These are phyloP conservation scores for Colletotrichum sp. DNA, from an alignment of 2,329 filamentous ascomycete genomes.

Conservation along the genomic window DNA sequence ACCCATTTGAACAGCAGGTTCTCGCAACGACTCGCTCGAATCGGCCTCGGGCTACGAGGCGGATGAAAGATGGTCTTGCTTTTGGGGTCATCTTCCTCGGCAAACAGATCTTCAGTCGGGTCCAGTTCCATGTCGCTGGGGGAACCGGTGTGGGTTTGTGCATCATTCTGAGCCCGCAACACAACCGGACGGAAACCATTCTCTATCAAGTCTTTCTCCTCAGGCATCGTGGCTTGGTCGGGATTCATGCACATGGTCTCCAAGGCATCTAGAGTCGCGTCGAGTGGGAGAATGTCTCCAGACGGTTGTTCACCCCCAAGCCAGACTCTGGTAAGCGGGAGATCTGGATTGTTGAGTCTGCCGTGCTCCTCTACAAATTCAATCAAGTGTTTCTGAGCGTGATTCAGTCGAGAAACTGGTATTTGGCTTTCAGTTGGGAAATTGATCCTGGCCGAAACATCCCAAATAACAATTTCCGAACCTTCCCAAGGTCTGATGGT, in stretches of 20 bases:
- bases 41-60: constrained; percentile 34
- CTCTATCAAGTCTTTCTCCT: constrained; percentile 26
- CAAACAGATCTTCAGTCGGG: background rate
- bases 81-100: constrained; percentile 25
- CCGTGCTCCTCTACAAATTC: constrained; percentile 36
- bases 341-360: constrained; percentile 31
- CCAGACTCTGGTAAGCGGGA: constrained; percentile 50
- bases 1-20: constrained; percentile 52
- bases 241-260: constrained; percentile 33
- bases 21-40: constrained; percentile 34
- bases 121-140: constrained; percentile 11
- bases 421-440: constrained; percentile 23
- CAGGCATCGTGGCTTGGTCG: constrained; percentile 40
- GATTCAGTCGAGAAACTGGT: constrained; percentile 41
- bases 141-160: background rate
- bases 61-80: constrained; percentile 52
- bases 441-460: constrained; percentile 37
- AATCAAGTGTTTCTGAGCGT: constrained; percentile 52
- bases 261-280: constrained; percentile 46
- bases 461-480: constrained; percentile 62
- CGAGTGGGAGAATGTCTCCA: constrained; percentile 38
- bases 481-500: constrained; percentile 32
- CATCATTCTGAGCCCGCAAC: background rate
- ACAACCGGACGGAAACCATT: constrained; percentile 44
- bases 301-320: constrained; percentile 40